Evolutionary conservation across 306 rosid genomes (phyloP), one percentile per base, ranked within the genome.

Genomic region (Lathyrus sativus): DNA sequence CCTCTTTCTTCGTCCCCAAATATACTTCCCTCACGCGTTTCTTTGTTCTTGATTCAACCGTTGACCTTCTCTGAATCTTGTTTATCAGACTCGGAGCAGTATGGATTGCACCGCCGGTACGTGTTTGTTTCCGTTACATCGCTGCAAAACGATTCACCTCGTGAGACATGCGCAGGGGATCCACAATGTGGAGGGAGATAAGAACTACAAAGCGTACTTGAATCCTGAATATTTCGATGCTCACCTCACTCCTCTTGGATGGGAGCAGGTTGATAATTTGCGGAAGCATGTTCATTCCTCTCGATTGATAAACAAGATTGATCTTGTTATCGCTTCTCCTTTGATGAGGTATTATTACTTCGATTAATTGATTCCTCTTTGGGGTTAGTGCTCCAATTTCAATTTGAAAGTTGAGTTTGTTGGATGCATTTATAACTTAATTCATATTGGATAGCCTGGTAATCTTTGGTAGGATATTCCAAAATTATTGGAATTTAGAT

Each of bases 151-250:
- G 44, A 74, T 87, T 77, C 96, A 89, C 70, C 85, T 87, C 85
- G 98, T 93, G 53, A 85, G 98, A 86, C 98, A 93, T 72, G 98
- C 95, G 10, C 98, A 93, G 73, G 97, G 98, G 73, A 76, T 84
- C 74, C 98, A 93, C 83, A 93, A 93, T 59, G 97, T 88, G 5
- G 97, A 83, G 12, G 98, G 89, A n/a, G 97, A 90, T 7, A 90
- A 90, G 83, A 78, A 93, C 79, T 76, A 76, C 58, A 71, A 71
- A 11, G 86, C 88, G 2, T 88, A 86, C 73, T 26, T 86, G 67
- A 88, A 92, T 62, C 79, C 75, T 35, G 82, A 82, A 13, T 76
- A 73, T 79, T 86, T 93, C 44, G 98, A 93, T 75, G 96, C 98
- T 42, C 91, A 88, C 33, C 83, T 93, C 11, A 90, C 97, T 14